A percentile compares a stretch with the other conserved stretches of the same genome.
Conservation (phyloP, 169 alveolate genomes). For the Neospora caninum region DNA sequence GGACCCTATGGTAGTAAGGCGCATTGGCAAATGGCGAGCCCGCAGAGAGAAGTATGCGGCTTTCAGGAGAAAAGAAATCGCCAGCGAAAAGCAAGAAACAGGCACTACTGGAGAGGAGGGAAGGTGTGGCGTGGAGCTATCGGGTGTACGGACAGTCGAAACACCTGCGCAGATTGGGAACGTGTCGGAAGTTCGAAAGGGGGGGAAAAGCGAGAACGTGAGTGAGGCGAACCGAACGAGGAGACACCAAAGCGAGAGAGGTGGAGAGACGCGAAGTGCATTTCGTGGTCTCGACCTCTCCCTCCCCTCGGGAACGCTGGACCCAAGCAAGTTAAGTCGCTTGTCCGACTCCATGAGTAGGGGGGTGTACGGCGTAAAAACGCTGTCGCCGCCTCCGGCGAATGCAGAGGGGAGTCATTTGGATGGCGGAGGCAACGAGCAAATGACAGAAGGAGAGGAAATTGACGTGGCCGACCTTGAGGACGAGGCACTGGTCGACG, state of each 20-base stretch:
- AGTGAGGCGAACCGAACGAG: too few relatives aligned
- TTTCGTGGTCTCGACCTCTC: background rate
- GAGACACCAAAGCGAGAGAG: background rate
- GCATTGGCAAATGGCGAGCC: background rate
- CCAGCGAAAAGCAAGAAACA: background rate
- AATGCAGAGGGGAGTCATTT: background rate
- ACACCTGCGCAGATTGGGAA: too few relatives aligned
- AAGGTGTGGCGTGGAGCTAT: background rate
- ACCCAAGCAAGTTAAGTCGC: background rate
- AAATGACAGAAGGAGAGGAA: background rate
- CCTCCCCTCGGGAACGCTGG: background rate
- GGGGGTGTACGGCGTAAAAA: conserved; percentile 22
- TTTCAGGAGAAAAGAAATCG: background rate
- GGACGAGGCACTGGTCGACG: background rate
- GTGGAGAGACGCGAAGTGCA: background rate
- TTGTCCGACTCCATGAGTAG: background rate
- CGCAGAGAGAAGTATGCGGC: background rate
- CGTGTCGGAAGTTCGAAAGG: background rate
- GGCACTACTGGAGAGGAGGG: background rate
- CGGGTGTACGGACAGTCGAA: too few relatives aligned
- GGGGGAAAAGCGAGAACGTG: background rate
- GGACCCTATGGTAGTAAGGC: background rate
- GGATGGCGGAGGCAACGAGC: background rate
- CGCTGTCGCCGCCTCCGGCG: background rate
- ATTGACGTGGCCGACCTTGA: background rate